A percentile compares a stretch with the other conserved stretches of the same genome.
These are phyloP conservation scores for Crithidia brevicula DNA, from an alignment of 208 protist species.

Conservation along the genomic window DNA sequence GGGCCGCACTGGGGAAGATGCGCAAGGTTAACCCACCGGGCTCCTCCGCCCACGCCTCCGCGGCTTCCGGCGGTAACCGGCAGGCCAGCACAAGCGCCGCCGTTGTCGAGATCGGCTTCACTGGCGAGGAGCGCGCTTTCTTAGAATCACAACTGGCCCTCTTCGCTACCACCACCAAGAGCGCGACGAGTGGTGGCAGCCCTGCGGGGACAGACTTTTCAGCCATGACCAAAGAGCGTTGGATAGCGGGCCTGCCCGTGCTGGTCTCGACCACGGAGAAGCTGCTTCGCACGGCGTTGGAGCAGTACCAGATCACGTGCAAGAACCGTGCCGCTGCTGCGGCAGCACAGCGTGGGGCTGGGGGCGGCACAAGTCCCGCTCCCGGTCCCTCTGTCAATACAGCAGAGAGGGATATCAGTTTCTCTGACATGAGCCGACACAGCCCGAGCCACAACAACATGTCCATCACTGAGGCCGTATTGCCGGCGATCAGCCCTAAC, in stretches of 20 bases:
- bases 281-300: constrained; percentile 38
- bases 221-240: constrained; percentile 29
- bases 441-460: constrained; percentile 6
- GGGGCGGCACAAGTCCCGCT: neutral
- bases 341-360: neutral
- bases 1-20: constrained; percentile 20
- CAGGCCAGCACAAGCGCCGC: neutral
- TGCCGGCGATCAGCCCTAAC: neutral
- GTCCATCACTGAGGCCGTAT: constrained; percentile 9
- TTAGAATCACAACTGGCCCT: constrained; percentile 23
- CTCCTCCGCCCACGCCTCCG: neutral
- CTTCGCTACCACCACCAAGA: constrained; percentile 7
- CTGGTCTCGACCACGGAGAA: constrained; percentile 33
- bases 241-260: constrained; percentile 22
- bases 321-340: constrained; percentile 12
- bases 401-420: constrained; percentile 3
- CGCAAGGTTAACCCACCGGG: constrained; percentile 12
- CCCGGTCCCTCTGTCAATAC: neutral
- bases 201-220: constrained; percentile 6
- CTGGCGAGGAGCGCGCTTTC: constrained; percentile 30
- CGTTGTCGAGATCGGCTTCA: constrained; percentile 24
- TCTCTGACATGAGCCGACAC: neutral
- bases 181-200: neutral
- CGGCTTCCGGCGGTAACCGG: neutral
- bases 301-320: constrained; percentile 39